phyloP scores from a whole-genome alignment of 2,329 filamentous ascomycete species.

The Pyricularia sp. region DNA sequence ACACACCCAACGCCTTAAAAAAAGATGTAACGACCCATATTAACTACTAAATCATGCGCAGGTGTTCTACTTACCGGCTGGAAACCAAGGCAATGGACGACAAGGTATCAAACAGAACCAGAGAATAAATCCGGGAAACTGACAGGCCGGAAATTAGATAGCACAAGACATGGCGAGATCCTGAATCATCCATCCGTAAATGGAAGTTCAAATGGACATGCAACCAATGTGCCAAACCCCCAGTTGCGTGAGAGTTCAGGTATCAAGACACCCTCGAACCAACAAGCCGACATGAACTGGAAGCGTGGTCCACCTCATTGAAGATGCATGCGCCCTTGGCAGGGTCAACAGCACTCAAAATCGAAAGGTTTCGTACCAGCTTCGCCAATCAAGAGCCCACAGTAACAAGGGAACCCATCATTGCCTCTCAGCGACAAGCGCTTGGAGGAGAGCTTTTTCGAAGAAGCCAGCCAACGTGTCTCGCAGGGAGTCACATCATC shows the following conservation, averaged over 20 bases:
- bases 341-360: constrained; percentile 1
- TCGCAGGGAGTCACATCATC: constrained; percentile 12
- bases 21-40: not conserved
- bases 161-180: not conserved
- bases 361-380: constrained; percentile 9
- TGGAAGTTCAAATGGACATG: not conserved
- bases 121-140: not conserved
- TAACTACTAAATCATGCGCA: not conserved
- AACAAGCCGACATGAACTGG: constrained; percentile 10
- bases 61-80: not conserved
- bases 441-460: constrained; percentile 11
- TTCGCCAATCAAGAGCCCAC: constrained; percentile 11
- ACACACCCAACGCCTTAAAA: not conserved
- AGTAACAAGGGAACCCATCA: constrained; percentile 14
- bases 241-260: not conserved
- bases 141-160: not conserved
- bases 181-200: not conserved
- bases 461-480: constrained; percentile 1
- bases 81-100: not conserved
- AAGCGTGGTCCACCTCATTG: constrained; percentile 8
- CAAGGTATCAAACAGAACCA: not conserved
- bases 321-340: not conserved
- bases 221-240: not conserved
- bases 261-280: constrained; percentile 4
- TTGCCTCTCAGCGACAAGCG: constrained; percentile 4